Base-by-base conservation (phyloP, 2,329 filamentous ascomycete genomes). In the Nothopassalora personata region DNA sequence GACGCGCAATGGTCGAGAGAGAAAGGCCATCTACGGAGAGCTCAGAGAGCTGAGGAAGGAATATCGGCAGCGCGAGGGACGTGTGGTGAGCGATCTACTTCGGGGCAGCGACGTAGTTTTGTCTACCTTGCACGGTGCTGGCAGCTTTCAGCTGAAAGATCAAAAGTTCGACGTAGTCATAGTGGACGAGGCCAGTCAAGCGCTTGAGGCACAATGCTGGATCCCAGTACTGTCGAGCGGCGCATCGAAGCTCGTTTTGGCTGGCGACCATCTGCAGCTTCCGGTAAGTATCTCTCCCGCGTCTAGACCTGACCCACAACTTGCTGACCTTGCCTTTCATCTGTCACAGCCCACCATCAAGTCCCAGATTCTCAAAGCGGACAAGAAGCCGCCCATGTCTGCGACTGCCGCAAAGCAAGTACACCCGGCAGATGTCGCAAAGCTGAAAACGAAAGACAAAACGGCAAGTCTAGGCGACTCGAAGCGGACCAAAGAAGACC, bases 141-240 rank as follows among this genome's bases (percentile, higher is more conserved):
- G 94, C 8, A 89, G 92, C 0, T 88, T 86, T 67, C 91, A 97
- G 74, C 78, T 96, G 33, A 86, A 85, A 61, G 83, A 86, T 61
- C 86, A 95, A 69, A 78, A 84, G 54, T 99, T 99, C 64, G 94
- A 99, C 73, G 89, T 96, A 4, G 90, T 99, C 30, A 86, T 99
- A 61, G 91, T 99, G 58, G 94, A 99, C 70, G 94, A 99, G 76
- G 94, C 92, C 4, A 95, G 90, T 72, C 94, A 99, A 73, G 94
- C 94, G 1, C 80, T 97, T 9, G 94, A 99, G 75, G 92, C 94
- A 0, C 93, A 97, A 74, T 97, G 92, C 76, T 99, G 94, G 94
- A 92, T 97, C 54, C 87, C 94, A 10, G 76, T 99, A 50, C 76
- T 97, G 18, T 62, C 59, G 1, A 73, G 76, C 45, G 90, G 81